Conservation (phyloP, 2,329 filamentous ascomycete species). For the Alternaria atra region DNA sequence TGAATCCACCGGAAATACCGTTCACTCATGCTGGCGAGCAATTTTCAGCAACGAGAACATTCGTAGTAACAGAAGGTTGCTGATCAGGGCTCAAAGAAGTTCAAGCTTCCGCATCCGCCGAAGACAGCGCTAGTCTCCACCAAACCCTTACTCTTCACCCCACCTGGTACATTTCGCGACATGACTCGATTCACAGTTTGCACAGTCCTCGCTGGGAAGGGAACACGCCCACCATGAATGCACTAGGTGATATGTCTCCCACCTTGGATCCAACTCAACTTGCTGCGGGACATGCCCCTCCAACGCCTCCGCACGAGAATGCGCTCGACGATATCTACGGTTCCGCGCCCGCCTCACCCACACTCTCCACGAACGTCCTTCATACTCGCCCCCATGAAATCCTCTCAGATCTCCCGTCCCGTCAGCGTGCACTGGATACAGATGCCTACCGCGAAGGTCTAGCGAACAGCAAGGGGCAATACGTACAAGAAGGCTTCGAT, state of each 20-base stretch:
- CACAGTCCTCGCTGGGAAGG: neutral
- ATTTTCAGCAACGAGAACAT: neutral
- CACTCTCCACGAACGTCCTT: slow-evolving; percentile 15
- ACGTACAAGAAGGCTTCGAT: slow-evolving; percentile 89
- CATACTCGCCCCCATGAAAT: slow-evolving; percentile 51
- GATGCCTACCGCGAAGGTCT: slow-evolving; percentile 93
- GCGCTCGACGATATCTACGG: slow-evolving; percentile 59
- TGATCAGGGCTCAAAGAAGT: slow-evolving; percentile 15
- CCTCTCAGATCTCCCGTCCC: slow-evolving; percentile 75
- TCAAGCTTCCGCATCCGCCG: slow-evolving; percentile 31
- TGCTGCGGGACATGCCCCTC: slow-evolving; percentile 41
- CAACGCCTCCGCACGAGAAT: slow-evolving; percentile 46
- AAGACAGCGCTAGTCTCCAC: slow-evolving; percentile 24
- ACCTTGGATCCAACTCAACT: slow-evolving; percentile 37
- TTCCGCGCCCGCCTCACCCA: slow-evolving; percentile 53
- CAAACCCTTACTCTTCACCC: slow-evolving; percentile 18
- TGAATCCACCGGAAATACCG: neutral
- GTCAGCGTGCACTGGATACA: slow-evolving; percentile 80
- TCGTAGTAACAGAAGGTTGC: neutral
- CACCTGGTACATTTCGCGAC: slow-evolving; percentile 10
- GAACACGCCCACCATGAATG: slow-evolving; percentile 22
- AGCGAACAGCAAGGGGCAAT: slow-evolving; percentile 74
- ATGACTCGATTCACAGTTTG: slow-evolving; percentile 18
- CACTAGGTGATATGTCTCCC: slow-evolving; percentile 35
- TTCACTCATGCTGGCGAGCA: neutral